These are phyloP conservation scores for Monosporascus sp. DNA, from an alignment of 2,329 filamentous ascomycete genomes.

Conservation along the genomic window DNA sequence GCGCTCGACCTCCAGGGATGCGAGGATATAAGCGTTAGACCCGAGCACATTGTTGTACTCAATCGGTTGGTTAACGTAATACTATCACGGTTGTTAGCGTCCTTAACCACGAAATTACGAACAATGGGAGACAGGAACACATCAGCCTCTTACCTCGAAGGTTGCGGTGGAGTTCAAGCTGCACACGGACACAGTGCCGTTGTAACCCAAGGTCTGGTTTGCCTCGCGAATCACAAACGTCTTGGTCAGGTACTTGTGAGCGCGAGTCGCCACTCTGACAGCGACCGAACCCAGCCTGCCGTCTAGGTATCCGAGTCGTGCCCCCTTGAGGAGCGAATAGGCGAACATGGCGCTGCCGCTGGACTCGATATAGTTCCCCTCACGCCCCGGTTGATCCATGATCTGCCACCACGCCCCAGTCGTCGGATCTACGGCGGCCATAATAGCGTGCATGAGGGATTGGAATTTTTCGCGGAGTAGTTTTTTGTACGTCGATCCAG, in stretches of 20 bases:
- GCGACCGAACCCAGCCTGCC: constrained; percentile 2
- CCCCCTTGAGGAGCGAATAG: constrained; percentile 31
- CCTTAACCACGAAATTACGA: not conserved
- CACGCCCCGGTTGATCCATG: constrained; percentile 18
- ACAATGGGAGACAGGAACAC: not conserved
- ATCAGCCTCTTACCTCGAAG: constrained; percentile 24
- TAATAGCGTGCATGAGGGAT: constrained; percentile 16
- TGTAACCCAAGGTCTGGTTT: constrained; percentile 25
- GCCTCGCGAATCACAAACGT: constrained; percentile 20
- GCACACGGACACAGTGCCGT: constrained; percentile 33
- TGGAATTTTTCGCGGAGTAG: constrained; percentile 15
- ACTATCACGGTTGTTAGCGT: constrained; percentile 21
- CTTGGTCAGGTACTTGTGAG: constrained; percentile 18
- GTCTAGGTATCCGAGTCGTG: constrained; percentile 28
- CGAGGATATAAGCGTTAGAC: constrained; percentile 30
- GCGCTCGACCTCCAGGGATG: constrained; percentile 31
- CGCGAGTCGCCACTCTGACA: constrained; percentile 7
- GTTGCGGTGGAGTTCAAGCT: constrained; percentile 35
- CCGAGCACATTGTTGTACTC: constrained; percentile 32
- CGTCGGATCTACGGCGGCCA: constrained; percentile 17
- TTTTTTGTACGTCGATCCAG: not conserved
- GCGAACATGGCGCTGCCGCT: constrained; percentile 32
- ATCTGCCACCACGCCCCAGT: constrained; percentile 34
- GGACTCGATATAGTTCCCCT: constrained; percentile 32
- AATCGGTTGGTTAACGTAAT: constrained; percentile 31